Evolutionary conservation across 148 eudicot species (phyloP).

Genomic region (Chenopodium formosanum): DNA sequence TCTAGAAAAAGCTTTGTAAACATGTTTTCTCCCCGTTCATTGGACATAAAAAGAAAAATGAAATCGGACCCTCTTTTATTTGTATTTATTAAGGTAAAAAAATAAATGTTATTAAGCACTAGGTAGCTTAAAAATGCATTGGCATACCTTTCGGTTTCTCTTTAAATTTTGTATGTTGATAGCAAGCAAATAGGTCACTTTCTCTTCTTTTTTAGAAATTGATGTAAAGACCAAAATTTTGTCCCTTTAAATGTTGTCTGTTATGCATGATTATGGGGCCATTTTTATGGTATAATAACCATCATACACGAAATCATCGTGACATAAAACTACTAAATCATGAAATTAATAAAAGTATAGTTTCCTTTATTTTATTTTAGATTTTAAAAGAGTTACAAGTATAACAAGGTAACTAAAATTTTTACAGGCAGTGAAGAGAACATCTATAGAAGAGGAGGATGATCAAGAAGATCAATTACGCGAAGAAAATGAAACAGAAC

Average conservation of each 20-base stretch:
- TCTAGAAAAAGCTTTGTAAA: too few relatives aligned
- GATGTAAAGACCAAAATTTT: slow-evolving; percentile 13
- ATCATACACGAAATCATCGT: slow-evolving; percentile 32
- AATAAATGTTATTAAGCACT: too few relatives aligned
- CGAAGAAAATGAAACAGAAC: slow-evolving; percentile 47
- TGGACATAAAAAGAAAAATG: too few relatives aligned
- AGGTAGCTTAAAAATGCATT: too few relatives aligned
- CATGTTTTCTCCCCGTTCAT: too few relatives aligned
- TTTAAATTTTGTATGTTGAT: background rate
- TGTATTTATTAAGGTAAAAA: too few relatives aligned
- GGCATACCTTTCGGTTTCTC: too few relatives aligned
- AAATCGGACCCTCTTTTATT: too few relatives aligned
- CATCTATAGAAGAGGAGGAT: slow-evolving; percentile 23
- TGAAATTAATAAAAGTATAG: background rate
- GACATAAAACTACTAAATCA: slow-evolving; percentile 8
- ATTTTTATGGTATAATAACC: slow-evolving; percentile 15
- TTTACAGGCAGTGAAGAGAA: slow-evolving; percentile 45
- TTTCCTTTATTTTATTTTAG: too few relatives aligned
- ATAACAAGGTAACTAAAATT: background rate
- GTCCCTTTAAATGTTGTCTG: slow-evolving; percentile 19
- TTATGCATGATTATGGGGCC: slow-evolving; percentile 21
- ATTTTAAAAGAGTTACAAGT: background rate
- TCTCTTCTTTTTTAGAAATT: slow-evolving; percentile 14
- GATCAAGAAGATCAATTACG: slow-evolving; percentile 37
- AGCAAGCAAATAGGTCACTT: slow-evolving; percentile 18